Conservation (phyloP, 805 yeast species). For the Candida chauliodis region DNA sequence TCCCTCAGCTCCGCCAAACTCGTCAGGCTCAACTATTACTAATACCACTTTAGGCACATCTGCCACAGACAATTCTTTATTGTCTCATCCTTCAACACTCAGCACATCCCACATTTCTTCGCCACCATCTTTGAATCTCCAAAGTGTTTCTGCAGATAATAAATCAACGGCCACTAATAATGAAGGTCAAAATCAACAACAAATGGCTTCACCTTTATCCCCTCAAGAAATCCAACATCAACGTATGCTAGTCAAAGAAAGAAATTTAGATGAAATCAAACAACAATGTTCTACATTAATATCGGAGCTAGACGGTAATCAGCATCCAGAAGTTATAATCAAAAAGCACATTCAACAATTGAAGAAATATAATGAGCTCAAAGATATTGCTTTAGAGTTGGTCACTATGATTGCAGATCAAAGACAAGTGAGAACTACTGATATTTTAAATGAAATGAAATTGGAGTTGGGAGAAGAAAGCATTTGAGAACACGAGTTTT, state of each 20-base stretch:
- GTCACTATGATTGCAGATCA: constrained; percentile 61
- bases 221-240: constrained; percentile 9
- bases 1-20: too few relatives aligned
- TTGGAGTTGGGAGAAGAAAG: constrained; percentile 11
- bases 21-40: too few relatives aligned
- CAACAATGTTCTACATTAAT: constrained; percentile 29
- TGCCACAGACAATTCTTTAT: too few relatives aligned
- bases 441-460: constrained; percentile 48
- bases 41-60: too few relatives aligned
- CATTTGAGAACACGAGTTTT: neutral
- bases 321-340: constrained; percentile 45
- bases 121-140: neutral
- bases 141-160: neutral
- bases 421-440: constrained; percentile 42
- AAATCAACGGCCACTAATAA: neutral
- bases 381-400: constrained; percentile 57
- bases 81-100: too few relatives aligned
- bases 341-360: constrained; percentile 49
- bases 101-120: neutral
- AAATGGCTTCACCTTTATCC: constrained; percentile 5
- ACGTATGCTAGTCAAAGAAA: constrained; percentile 13
- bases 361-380: constrained; percentile 58
- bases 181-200: neutral
- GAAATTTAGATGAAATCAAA: constrained; percentile 27
- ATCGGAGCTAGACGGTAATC: constrained; percentile 28